These are phyloP conservation scores for Ogataea ramenticola DNA, from an alignment of 805 yeast species.

Conservation along the genomic window DNA sequence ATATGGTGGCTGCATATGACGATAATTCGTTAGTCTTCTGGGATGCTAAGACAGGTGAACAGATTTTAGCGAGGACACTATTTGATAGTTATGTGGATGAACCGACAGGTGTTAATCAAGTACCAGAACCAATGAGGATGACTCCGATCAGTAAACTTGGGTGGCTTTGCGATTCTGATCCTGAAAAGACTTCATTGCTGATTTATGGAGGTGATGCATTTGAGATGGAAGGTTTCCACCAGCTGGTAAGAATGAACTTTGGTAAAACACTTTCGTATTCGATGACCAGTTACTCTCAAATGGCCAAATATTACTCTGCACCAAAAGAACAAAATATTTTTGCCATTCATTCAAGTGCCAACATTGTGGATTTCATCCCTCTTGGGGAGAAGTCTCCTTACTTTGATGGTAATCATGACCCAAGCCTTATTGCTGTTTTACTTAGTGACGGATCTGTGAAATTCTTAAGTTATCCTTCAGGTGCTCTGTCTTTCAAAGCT, in stretches of 20 bases:
- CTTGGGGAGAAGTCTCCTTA: conserved; percentile 63
- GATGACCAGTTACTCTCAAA: conserved; percentile 74
- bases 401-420: conserved; percentile 76
- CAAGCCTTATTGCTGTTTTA: conserved; percentile 52
- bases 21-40: conserved; percentile 88
- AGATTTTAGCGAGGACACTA: conserved; percentile 66
- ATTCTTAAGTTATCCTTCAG: conserved; percentile 51
- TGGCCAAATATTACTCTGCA: conserved; percentile 66
- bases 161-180: conserved; percentile 78
- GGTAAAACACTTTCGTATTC: conserved; percentile 76
- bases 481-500: conserved; percentile 43
- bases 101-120: conserved; percentile 28
- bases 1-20: conserved; percentile 67
- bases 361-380: conserved; percentile 41
- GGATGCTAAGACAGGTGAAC: conserved; percentile 77
- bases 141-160: conserved; percentile 44
- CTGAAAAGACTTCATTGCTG: conserved; percentile 70
- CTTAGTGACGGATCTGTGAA: conserved; percentile 61
- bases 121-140: conserved; percentile 16
- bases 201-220: conserved; percentile 62
- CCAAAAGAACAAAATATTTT: conserved; percentile 49
- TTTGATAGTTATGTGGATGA: conserved; percentile 58
- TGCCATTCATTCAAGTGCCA: conserved; percentile 43
- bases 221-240: conserved; percentile 32
- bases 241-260: conserved; percentile 56